Evolutionary conservation across 768 basidiomycete genomes (phyloP).

Genomic region (Lentinula aciculospora): DNA sequence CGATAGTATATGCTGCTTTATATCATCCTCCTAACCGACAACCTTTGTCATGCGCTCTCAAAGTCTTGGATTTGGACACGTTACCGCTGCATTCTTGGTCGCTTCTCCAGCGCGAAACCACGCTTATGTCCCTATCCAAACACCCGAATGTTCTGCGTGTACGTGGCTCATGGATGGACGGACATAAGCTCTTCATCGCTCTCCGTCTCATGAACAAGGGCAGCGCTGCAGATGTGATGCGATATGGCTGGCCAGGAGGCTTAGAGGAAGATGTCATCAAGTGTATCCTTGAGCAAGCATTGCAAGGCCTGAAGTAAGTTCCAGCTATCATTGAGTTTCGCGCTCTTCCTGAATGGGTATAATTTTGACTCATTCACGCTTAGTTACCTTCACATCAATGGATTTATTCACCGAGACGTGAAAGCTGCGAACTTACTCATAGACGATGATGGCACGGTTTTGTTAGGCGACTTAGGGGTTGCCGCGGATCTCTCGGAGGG

Average conservation of each 20-base stretch:
- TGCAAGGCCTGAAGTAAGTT: conserved; percentile 81
- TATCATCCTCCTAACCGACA: conserved; percentile 40
- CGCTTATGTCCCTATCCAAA: conserved; percentile 87
- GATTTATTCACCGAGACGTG: conserved; percentile 89
- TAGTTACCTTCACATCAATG: conserved; percentile 85
- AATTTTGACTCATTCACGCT: background rate
- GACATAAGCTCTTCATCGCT: conserved; percentile 81
- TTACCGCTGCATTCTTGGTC: conserved; percentile 67
- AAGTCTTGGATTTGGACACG: conserved; percentile 83
- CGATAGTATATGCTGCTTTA: conserved; percentile 78
- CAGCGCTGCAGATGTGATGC: conserved; percentile 81
- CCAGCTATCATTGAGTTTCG: background rate
- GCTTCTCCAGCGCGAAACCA: conserved; percentile 79
- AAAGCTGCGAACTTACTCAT: conserved; percentile 93
- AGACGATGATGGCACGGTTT: conserved; percentile 85
- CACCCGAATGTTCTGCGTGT: conserved; percentile 93
- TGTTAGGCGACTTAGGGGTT: conserved; percentile 90
- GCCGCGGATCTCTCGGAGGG: conserved; percentile 80
- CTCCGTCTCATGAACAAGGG: conserved; percentile 88
- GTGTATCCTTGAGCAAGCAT: conserved; percentile 78
- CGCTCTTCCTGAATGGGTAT: conserved; percentile 2
- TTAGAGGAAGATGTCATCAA: conserved; percentile 87
- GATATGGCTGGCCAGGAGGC: conserved; percentile 80
- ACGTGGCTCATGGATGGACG: conserved; percentile 83
- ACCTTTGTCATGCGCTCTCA: conserved; percentile 68